Conservation (phyloP, 306 rosid species). For the Inga laurina region DNA sequence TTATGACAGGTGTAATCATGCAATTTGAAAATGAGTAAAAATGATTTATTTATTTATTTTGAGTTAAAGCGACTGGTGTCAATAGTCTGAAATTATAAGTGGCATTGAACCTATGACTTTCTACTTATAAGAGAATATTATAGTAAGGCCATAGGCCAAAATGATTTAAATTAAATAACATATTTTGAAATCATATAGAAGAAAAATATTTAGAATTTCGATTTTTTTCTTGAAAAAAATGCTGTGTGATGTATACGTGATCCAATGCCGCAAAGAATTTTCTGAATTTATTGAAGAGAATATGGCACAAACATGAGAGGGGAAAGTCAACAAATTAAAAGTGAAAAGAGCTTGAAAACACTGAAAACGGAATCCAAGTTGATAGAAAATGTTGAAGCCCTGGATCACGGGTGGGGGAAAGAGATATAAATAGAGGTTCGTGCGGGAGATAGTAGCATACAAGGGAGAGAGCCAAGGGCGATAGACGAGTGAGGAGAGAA, state of each 20-base stretch:
- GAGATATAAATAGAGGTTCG: not conserved
- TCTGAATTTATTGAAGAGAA: not conserved
- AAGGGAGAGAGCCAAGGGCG: not conserved
- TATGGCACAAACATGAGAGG: not conserved
- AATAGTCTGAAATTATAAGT: too few species aligned
- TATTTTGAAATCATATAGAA: too few species aligned
- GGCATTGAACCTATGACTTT: too few species aligned
- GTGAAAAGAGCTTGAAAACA: not conserved
- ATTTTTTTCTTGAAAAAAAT: not conserved
- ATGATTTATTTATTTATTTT: too few species aligned
- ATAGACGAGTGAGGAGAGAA: not conserved
- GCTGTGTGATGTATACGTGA: not conserved
- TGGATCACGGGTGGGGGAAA: too few species aligned
- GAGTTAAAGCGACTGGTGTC: too few species aligned
- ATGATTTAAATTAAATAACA: too few species aligned
- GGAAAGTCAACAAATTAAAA: not conserved
- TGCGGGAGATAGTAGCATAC: not conserved
- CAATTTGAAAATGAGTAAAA: too few species aligned
- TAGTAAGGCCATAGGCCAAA: too few species aligned
- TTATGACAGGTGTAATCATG: not conserved
- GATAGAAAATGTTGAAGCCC: not conserved
- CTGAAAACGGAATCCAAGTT: not conserved
- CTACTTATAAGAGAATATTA: too few species aligned
- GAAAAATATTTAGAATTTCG: too few species aligned
- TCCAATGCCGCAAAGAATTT: not conserved